phyloP scores from a whole-genome alignment of 2,329 filamentous ascomycete species.

The Ampelomyces quisqualis region DNA sequence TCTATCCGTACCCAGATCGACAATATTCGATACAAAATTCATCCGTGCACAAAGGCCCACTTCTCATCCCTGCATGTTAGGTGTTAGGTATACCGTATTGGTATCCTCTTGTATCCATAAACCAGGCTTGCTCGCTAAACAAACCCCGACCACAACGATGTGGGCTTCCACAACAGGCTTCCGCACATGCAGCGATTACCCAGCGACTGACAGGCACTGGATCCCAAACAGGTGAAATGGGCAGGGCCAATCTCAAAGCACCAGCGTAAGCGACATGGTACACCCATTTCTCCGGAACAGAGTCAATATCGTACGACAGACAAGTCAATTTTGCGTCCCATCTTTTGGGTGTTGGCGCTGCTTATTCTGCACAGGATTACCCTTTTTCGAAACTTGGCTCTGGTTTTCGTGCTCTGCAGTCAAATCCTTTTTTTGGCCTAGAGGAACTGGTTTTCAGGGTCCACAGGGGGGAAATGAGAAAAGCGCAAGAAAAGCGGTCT shows the following conservation, averaged over 20 bases:
- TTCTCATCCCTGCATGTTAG: too few species aligned
- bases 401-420: not conserved
- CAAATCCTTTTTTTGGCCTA: too few species aligned
- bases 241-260: conserved; percentile 8
- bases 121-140: not conserved
- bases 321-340: too few species aligned
- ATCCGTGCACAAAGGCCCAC: too few species aligned
- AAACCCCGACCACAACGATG: conserved; percentile 13
- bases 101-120: too few species aligned
- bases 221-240: conserved; percentile 14
- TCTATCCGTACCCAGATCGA: too few species aligned
- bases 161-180: conserved; percentile 12
- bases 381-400: not conserved
- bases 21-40: too few species aligned
- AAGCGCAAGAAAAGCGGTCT: not conserved
- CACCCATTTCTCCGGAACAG: conserved; percentile 8
- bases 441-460: conserved; percentile 8
- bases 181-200: conserved; percentile 14
- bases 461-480: not conserved
- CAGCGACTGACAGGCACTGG: conserved; percentile 7
- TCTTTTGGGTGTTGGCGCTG: conserved; percentile 4
- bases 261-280: conserved; percentile 20
- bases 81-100: too few species aligned
- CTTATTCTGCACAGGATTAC: conserved; percentile 9
- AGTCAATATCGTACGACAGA: conserved; percentile 22